Percentiles rank a stretch among this genome's conserved stretches.
phyloP scores from a whole-genome alignment of 2,329 filamentous ascomycete species.

The Phyllosticta ampelicida region DNA sequence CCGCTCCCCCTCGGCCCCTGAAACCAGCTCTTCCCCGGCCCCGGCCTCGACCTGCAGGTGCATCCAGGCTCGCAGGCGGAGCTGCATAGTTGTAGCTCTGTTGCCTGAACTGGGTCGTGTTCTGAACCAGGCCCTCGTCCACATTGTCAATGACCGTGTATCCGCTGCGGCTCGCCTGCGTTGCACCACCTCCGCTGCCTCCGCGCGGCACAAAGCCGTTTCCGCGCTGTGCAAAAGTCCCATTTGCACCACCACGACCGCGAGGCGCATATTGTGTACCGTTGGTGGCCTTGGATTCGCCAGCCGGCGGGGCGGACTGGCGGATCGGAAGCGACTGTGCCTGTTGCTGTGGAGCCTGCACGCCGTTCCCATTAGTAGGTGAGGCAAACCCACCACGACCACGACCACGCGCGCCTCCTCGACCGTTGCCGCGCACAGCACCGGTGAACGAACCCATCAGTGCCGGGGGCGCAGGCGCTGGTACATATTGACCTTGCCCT shows the following conservation, averaged over 20 bases:
- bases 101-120: conserved; percentile 47
- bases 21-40: conserved; percentile 21
- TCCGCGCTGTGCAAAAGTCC: conserved; percentile 20
- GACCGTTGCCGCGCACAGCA: conserved; percentile 38
- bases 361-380: conserved; percentile 19
- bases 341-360: conserved; percentile 10
- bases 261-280: conserved; percentile 14
- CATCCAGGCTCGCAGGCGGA: conserved; percentile 26
- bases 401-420: conserved; percentile 28
- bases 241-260: conserved; percentile 25
- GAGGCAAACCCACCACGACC: conserved; percentile 29
- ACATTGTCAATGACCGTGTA: conserved; percentile 39
- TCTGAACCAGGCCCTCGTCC: conserved; percentile 43
- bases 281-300: neutral
- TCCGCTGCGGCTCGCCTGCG: conserved; percentile 28
- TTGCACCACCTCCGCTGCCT: conserved; percentile 22
- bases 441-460: conserved; percentile 49
- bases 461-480: conserved; percentile 46
- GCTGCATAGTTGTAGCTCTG: conserved; percentile 32
- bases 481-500: conserved; percentile 49
- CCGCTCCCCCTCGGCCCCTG: neutral
- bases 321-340: conserved; percentile 30
- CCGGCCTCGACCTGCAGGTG: conserved; percentile 17
- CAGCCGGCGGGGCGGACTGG: conserved; percentile 19
- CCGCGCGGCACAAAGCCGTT: conserved; percentile 29